phyloP scores from a whole-genome alignment of 2,329 filamentous ascomycete genomes.

The Pyrenochaeta sp. region DNA sequence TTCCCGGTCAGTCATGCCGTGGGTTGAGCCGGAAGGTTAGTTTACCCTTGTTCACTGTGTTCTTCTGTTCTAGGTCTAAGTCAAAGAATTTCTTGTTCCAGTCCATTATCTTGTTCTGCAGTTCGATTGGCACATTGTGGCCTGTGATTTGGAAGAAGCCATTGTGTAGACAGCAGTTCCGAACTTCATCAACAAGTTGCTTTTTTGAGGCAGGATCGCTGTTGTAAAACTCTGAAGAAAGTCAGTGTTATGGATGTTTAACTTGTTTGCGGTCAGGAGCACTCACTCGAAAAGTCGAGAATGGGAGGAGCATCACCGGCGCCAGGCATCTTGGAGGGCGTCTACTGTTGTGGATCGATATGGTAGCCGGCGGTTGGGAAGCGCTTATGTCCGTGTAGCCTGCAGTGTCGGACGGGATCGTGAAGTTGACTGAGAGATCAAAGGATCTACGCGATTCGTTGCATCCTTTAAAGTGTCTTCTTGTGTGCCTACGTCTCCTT shows the following conservation, averaged over 20 bases:
- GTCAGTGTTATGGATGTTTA: not conserved
- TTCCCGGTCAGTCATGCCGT: not conserved
- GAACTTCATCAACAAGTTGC: conserved; percentile 38
- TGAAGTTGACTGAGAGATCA: not conserved
- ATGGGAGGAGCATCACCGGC: conserved; percentile 35
- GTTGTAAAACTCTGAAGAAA: conserved; percentile 35
- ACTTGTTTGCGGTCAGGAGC: not conserved
- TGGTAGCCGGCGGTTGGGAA: not conserved
- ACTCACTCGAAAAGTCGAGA: conserved; percentile 37
- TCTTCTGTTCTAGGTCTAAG: conserved; percentile 53
- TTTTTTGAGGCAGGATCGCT: conserved; percentile 31
- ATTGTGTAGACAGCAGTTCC: conserved; percentile 44
- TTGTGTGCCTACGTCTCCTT: not conserved
- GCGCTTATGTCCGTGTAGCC: not conserved
- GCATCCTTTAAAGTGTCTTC: not conserved
- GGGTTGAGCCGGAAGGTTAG: not conserved
- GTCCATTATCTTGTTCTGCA: conserved; percentile 51
- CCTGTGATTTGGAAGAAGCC: conserved; percentile 59
- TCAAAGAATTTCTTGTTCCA: conserved; percentile 54
- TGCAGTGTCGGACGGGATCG: not conserved
- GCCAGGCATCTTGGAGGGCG: conserved; percentile 22
- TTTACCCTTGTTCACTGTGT: conserved; percentile 48
- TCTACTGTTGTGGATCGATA: not conserved
- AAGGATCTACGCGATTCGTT: not conserved
- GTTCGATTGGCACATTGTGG: conserved; percentile 49